Conservation (phyloP, 768 basidiomycete species). For the Ramaria rubella region DNA sequence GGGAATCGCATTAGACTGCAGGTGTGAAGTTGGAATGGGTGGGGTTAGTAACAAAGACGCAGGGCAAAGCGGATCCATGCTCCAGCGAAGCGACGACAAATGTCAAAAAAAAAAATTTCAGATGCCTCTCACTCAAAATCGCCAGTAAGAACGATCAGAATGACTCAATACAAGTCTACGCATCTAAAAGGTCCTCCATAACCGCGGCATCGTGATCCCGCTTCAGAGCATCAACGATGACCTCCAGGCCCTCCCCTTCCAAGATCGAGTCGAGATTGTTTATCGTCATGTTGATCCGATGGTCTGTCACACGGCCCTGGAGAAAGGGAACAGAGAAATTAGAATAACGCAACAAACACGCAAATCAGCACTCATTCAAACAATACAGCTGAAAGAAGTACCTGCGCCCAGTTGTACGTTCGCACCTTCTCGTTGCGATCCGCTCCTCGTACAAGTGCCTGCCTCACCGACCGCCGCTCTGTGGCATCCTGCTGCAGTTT, state of each 20-base stretch:
- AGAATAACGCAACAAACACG: neutral
- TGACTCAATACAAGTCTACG: too few species aligned
- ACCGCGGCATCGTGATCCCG: slow-evolving; percentile 45
- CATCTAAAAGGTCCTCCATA: slow-evolving; percentile 46
- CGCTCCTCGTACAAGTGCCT: slow-evolving; percentile 69
- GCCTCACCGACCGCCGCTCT: slow-evolving; percentile 59
- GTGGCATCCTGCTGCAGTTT: slow-evolving; percentile 67
- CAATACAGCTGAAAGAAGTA: slow-evolving; percentile 20
- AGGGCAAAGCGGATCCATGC: too few species aligned
- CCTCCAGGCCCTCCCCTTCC: slow-evolving; percentile 56
- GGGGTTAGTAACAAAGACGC: too few species aligned
- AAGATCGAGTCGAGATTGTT: slow-evolving; percentile 57
- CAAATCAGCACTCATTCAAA: neutral
- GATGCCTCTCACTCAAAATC: too few species aligned
- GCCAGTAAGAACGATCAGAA: too few species aligned
- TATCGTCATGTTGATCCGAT: slow-evolving; percentile 73
- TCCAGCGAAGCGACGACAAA: too few species aligned
- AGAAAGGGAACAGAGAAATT: neutral
- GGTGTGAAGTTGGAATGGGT: too few species aligned
- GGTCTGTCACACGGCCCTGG: slow-evolving; percentile 90
- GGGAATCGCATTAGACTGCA: too few species aligned
- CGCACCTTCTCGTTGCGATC: slow-evolving; percentile 93
- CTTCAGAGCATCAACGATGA: slow-evolving; percentile 51
- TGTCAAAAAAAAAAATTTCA: too few species aligned
- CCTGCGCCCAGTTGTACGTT: slow-evolving; percentile 93